Percentiles rank a stretch among this genome's conserved stretches.
These are phyloP conservation scores for Immersiella caudata DNA, from an alignment of 495 filamentous ascomycete species.

Conservation along the genomic window DNA sequence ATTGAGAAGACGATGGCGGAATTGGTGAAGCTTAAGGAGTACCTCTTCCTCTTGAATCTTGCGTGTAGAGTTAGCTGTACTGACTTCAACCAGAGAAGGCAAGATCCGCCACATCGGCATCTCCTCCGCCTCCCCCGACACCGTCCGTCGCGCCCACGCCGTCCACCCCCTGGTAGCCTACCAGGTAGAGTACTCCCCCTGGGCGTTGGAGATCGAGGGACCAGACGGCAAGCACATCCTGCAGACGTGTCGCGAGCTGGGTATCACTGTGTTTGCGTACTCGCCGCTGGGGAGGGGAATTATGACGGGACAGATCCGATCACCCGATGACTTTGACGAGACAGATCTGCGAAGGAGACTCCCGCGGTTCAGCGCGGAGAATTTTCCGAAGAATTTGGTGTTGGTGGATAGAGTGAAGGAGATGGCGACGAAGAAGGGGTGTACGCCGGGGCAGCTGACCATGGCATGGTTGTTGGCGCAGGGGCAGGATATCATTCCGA, in stretches of 20 bases:
- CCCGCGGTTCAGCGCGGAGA: conserved; percentile 54
- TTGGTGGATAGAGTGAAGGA: conserved; percentile 51
- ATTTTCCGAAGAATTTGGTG: conserved; percentile 57
- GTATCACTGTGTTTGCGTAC: conserved; percentile 50
- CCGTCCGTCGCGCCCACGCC: conserved; percentile 44
- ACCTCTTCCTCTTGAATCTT: conserved; percentile 10
- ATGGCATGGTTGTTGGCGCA: conserved; percentile 62
- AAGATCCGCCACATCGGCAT: conserved; percentile 59
- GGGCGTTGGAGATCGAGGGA: conserved; percentile 48
- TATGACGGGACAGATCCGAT: conserved; percentile 43
- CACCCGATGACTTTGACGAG: conserved; percentile 41
- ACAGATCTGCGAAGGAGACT: conserved; percentile 42
- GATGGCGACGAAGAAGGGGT: conserved; percentile 52
- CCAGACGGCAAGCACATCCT: conserved; percentile 40
- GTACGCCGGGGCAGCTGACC: conserved; percentile 52
- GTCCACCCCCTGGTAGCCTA: conserved; percentile 44
- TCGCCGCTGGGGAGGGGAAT: conserved; percentile 54
- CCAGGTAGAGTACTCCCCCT: conserved; percentile 54
- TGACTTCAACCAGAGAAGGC: conserved; percentile 39
- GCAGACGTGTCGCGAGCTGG: conserved; percentile 50
- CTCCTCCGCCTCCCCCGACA: conserved; percentile 40
- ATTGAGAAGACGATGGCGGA: conserved; percentile 66
- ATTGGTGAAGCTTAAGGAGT: conserved; percentile 49
- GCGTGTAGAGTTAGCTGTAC: no score
- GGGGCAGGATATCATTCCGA: conserved; percentile 57